Base-by-base conservation (phyloP, 768 basidiomycete species). In the Candolleomyces eurysporus region DNA sequence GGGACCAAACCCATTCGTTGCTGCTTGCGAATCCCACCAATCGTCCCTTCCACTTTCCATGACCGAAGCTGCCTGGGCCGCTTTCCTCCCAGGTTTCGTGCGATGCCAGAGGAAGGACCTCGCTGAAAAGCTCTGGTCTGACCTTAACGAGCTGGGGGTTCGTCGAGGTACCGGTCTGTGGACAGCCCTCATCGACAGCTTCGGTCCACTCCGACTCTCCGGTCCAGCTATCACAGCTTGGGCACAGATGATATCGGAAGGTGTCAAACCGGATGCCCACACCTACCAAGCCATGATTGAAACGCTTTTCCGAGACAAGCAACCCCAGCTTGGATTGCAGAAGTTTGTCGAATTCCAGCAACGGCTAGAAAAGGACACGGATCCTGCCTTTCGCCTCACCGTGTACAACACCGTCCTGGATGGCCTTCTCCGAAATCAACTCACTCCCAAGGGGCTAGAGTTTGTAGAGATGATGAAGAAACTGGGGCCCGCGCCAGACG, bases 361-460 rank as follows among this genome's bases (percentile, higher is more conserved):
- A 64, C 53, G 70, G 63, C 32, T 68, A 71, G 10, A 59, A 62
- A 21, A 48, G 16, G 14, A 49, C 32, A 11, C 36, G 42, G 54
- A 50, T 14, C 59, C 66, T 17, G 64, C 65, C 5, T 74, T 78
- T 9, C 62, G 69, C 10, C 67, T 84, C 19, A 64, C 75, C 5
- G 79, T 91, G 0, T 89, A 90, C 68, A 96, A 95, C 71, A 87
- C 87, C n/a, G 82, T 88, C 46, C 72, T 96, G 14, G 79, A 88
- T 49, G 88, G 87, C 21, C 75, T 94, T 14, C 80, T 96, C 22
- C 73, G 67, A 30, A 69, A 69, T n/a, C 71, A 71, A 39, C 78
- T 73, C 42, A 71, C 79, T 39, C 60, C 66, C 2, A 78, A 82
- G 31, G 83, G 79, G 6, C 69, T 72, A 40, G 68, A 70, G 8